Base-by-base conservation (phyloP, 352 stramenopile species). In the Ophiocytium majus region DNA sequence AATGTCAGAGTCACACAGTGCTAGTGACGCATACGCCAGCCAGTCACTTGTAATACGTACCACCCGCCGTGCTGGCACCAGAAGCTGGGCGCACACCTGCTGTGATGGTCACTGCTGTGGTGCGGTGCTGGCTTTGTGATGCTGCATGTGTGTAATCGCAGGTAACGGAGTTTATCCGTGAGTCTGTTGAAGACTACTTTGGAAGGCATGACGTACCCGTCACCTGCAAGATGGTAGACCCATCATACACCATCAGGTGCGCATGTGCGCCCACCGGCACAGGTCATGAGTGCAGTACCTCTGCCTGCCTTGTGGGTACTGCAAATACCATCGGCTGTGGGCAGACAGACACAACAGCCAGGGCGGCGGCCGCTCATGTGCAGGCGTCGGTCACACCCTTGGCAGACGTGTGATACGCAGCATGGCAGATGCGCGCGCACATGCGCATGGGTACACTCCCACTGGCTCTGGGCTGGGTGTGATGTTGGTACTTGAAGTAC, bases 221-320 rank as follows among this genome's bases (percentile, higher is more conserved):
- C 63, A 98, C 95, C 76, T 92, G 98, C 81, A 98, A 98, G 91
- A 98, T 98, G 91, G 98, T 98, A 90, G 95, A 98, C 90, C 96
- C 96, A 83, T 98, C 94, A 49, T 98, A 98, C 91, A 98, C 97
- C 93, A 97, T 98, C 88, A 93, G 91, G 78, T 92, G 23, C n/a
- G n/a, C n/a, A n/a, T n/a, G n/a, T n/a, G 63, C 10, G 31, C 34
- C 17, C 5, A 34, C 17, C 34, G 5, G 5, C 34, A 17, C 17
- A 17, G 5, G 34, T 37, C 17, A 14, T 76, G 5, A 17, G 5
- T 57, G 5, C 14, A 14, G 43, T 57, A 14, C 43, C 43, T 5
- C 14, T 14, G 43, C 14, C 43, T 57, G 14, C 43, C 43, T 14
- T 57, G 5, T 57, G 5, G 5, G 43, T 14, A 57, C 14, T 5